Base-by-base conservation (phyloP, 148 eudicot species). In the Rhododendron molle region DNA sequence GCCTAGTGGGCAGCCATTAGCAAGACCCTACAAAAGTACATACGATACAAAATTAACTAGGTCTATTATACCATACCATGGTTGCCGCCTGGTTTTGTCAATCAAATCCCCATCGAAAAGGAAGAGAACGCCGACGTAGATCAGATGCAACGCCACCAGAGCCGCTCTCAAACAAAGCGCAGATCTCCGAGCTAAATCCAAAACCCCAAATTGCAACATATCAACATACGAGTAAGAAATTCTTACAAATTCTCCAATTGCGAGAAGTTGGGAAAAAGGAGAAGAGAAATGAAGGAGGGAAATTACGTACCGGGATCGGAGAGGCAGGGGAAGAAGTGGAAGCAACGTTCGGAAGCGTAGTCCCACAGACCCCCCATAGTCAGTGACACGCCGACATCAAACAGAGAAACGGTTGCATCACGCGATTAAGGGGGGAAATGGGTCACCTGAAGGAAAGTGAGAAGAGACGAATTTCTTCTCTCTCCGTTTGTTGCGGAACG, bases 241-340 rank as follows among this genome's bases (percentile, higher is more conserved):
- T 12, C 2, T 36, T 1, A 3, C 26, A 2, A n/a, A 21, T 38
- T 32, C 2, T 43, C 87, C 11, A 1, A 5, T 28, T 1, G 50
- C 21, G 43, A 7, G 5, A 36, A 78, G 52, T 26, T 23, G 67
- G 65, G 49, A 32, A 84, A 18, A 23, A 12, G 38, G 26, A 12
- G 76, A 76, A 40, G 4, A 60, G 86, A 32, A 76, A 32, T 9
- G 71, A 62, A n/a, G 0, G 50, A 65, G 36, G n/a, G 52, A 78
- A 23, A 46, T 0, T 14, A 28, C 36, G 1, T n/a, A 96, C 98
- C 99, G 18, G 98, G 95, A 91, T 96, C 98, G 86, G 94, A 90
- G 85, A 96, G 94, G 82, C 96, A 93, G 60, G 99, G 98, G 87
- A 93, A 90, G 65, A 56, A 76, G 58, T 76, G 85, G 79, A 83